These are phyloP conservation scores for Xylaria multiplex DNA, from an alignment of 2,329 filamentous ascomycete species.

Conservation along the genomic window DNA sequence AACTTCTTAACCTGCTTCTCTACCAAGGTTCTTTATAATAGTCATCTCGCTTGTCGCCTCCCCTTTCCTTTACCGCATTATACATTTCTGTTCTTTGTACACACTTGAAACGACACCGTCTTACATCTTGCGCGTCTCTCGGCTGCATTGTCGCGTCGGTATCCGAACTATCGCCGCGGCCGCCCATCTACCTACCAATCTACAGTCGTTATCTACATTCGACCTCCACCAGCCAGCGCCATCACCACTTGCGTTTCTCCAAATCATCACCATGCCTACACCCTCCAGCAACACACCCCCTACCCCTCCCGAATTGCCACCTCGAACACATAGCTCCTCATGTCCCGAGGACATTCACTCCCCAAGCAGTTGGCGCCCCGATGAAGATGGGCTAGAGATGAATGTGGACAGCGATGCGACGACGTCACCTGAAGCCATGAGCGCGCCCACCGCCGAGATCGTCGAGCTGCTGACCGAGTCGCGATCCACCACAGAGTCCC, in stretches of 20 bases:
- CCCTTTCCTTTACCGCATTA: conserved; percentile 19
- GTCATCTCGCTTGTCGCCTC: conserved; percentile 11
- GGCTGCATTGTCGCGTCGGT: conserved; percentile 26
- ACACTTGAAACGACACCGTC: conserved; percentile 17
- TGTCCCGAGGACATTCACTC: conserved; percentile 48
- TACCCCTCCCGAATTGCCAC: conserved; percentile 43
- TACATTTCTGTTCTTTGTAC: conserved; percentile 31
- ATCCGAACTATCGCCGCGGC: conserved; percentile 28
- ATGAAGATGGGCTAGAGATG: conserved; percentile 45
- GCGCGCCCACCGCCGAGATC: conserved; percentile 35
- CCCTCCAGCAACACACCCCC: conserved; percentile 43
- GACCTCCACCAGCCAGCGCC: conserved; percentile 14
- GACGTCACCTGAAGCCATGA: conserved; percentile 42
- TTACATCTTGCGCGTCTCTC: conserved; percentile 9
- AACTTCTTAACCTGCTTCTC: too few relatives aligned
- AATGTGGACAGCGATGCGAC: conserved; percentile 42
- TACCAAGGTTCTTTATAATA: conserved; percentile 16
- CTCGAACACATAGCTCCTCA: conserved; percentile 47
- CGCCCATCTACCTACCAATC: conserved; percentile 10
- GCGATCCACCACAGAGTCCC: conserved; percentile 45
- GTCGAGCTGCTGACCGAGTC: conserved; percentile 39
- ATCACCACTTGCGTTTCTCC: conserved; percentile 27
- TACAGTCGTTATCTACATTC: not conserved
- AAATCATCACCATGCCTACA: conserved; percentile 45
- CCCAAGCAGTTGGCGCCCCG: conserved; percentile 42